These are phyloP conservation scores for Quercus wislizeni DNA, from an alignment of 306 rosid genomes.

Conservation along the genomic window DNA sequence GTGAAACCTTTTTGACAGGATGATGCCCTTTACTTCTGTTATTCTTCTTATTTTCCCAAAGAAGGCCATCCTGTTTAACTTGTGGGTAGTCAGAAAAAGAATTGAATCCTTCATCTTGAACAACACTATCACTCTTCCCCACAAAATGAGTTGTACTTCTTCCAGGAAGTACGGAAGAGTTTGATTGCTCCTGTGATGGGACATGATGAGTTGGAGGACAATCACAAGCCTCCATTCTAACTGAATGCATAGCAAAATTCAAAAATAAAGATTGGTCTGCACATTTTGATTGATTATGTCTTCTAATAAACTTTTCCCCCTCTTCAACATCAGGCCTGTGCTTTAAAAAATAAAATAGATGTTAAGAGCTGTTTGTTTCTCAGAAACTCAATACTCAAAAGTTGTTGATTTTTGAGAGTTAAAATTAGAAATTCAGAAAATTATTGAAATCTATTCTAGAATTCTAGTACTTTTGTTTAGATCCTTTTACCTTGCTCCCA, in stretches of 20 bases:
- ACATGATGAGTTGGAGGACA: slow-evolving; percentile 80
- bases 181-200: slow-evolving; percentile 54
- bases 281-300: slow-evolving; percentile 84
- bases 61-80: slow-evolving; percentile 46
- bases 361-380: neutral
- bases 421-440: no score
- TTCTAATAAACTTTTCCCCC: slow-evolving; percentile 86
- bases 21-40: slow-evolving; percentile 49
- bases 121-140: slow-evolving; percentile 46
- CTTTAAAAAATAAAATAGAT: slow-evolving; percentile 18
- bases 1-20: slow-evolving; percentile 70
- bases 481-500: no score
- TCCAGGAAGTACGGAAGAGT: slow-evolving; percentile 73
- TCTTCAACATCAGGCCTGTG: slow-evolving; percentile 90
- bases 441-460: no score
- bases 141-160: slow-evolving; percentile 54
- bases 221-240: slow-evolving; percentile 98
- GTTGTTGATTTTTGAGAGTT: neutral
- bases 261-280: slow-evolving; percentile 83
- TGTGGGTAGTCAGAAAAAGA: slow-evolving; percentile 54
- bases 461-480: no score
- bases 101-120: slow-evolving; percentile 51
- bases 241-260: slow-evolving; percentile 98
- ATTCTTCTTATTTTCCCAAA: slow-evolving; percentile 66
- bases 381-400: neutral